Percentiles rank a stretch among this genome's conserved stretches.
phyloP scores from a whole-genome alignment of 2,329 filamentous ascomycete species.

The Ophiocordyceps camponoti-saundersi region DNA sequence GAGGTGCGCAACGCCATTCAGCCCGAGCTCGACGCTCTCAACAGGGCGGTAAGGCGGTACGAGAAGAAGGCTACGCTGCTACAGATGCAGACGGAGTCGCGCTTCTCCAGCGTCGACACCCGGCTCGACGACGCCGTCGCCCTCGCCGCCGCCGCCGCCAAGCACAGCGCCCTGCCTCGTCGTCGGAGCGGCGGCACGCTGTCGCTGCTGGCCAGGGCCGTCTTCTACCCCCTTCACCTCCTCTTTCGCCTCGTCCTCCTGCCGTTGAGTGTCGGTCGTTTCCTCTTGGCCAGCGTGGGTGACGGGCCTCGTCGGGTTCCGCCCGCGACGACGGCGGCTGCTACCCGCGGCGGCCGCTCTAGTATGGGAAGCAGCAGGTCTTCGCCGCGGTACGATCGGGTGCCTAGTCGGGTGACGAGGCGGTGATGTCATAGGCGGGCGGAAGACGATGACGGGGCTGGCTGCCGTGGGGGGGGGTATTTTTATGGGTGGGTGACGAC shows the following conservation, averaged over 20 bases:
- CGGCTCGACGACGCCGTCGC: conserved; percentile 62
- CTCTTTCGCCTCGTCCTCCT: conserved; percentile 21
- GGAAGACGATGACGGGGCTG: too few species aligned
- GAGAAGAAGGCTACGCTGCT: conserved; percentile 74
- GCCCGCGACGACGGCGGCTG: not conserved
- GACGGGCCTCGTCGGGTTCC: not conserved
- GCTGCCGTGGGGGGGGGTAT: too few species aligned
- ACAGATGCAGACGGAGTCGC: conserved; percentile 57
- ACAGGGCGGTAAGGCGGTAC: conserved; percentile 74
- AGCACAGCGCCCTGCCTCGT: conserved; percentile 20
- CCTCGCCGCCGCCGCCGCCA: conserved; percentile 60
- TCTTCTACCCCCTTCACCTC: conserved; percentile 25
- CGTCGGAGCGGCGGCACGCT: not conserved
- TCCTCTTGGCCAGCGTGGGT: not conserved
- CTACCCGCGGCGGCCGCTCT: not conserved
- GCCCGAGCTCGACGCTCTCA: conserved; percentile 74
- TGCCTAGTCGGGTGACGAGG: conserved; percentile 4
- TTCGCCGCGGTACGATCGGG: conserved; percentile 4
- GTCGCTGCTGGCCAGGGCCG: conserved; percentile 5
- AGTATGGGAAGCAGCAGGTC: not conserved
- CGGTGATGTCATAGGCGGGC: not conserved
- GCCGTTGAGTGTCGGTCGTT: conserved; percentile 14
- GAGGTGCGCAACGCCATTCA: conserved; percentile 52
- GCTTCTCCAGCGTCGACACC: conserved; percentile 54
- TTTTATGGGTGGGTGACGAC: too few species aligned